Base-by-base conservation (phyloP, 768 basidiomycete species). In the Wakefieldia striispora region DNA sequence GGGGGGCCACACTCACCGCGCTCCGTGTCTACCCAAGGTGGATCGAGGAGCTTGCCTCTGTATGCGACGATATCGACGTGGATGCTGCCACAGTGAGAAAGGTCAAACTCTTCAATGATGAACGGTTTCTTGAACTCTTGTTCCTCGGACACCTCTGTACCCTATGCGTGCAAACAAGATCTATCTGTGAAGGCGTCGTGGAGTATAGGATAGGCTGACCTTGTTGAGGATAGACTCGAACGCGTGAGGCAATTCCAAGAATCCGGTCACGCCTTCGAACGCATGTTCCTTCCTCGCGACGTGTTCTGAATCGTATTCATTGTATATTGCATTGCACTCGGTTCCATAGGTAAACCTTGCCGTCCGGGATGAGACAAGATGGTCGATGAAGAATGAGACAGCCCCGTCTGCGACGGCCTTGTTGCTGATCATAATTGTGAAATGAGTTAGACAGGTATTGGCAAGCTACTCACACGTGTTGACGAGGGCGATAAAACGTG, bases 371-470 rank as follows among this genome's bases (percentile, higher is more conserved):
- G 70, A 64, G 12, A 80, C 77, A 13, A 72, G 70, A 49, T 73
- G 73, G 42, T 80, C 73, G 1, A 80, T 44, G 37, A 64, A 65
- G 46, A 55, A 70, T 10, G 61, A 66, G 7, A 70, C 55, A 1
- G 70, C 75, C 0, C 80, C 79, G 53, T 80, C 75, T 2, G 80
- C 76, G 53, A 58, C 1, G 78, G 58, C 1, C 24, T 24, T 65
- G 58, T n/a, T 63, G 56, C 17, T 72, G 70, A 7, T 24, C 24
- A 24, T 24, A 24, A 24, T 24, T 7, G 7, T 24, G 24, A 24
- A 24, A 24, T 24, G 24, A 7, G 24, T 7, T 7, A 7, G 4
- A 7, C 24, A 24, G 4, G 7, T 24, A 24, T 24, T 3, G 24
- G 24, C 24, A 24, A 24, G 7, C 3, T 24, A 24, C 24, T 24